These are phyloP conservation scores for Volutella citrinella DNA, from an alignment of 2,329 filamentous ascomycete species.

Conservation along the genomic window DNA sequence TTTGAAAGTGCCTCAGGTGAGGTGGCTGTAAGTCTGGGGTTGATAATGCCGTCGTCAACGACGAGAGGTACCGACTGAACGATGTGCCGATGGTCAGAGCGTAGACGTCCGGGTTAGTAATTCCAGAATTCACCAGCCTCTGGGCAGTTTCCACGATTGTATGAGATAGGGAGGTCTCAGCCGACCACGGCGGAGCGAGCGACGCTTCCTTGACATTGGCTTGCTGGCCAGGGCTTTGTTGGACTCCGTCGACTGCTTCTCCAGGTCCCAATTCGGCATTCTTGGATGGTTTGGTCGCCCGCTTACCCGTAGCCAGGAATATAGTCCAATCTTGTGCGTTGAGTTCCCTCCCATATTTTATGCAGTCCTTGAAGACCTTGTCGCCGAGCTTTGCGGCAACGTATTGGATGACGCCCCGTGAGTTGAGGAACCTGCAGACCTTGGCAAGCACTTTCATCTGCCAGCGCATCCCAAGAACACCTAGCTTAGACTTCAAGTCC, in stretches of 20 bases:
- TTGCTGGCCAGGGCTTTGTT: conserved; percentile 15
- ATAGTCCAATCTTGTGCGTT: conserved; percentile 54
- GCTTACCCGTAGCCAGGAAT: conserved; percentile 49
- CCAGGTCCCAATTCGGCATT: conserved; percentile 17
- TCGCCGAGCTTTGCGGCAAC: conserved; percentile 53
- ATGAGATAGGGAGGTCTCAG: conserved; percentile 32
- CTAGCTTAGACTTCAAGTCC: conserved; percentile 57
- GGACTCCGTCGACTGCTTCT: conserved; percentile 23
- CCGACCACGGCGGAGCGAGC: conserved; percentile 29
- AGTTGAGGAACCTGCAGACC: conserved; percentile 55
- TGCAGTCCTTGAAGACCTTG: conserved; percentile 58
- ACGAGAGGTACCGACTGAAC: conserved; percentile 36
- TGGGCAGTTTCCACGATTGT: conserved; percentile 29
- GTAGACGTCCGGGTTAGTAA: conserved; percentile 37
- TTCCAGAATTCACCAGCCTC: conserved; percentile 24
- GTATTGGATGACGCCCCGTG: conserved; percentile 53
- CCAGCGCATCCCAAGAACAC: conserved; percentile 51
- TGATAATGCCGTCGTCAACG: conserved; percentile 34
- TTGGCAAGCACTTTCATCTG: conserved; percentile 61
- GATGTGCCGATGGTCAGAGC: conserved; percentile 33
- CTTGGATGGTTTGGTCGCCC: conserved; percentile 25
- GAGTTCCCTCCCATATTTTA: conserved; percentile 56
- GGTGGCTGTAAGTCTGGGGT: conserved; percentile 29
- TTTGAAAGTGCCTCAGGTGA: conserved; percentile 31
- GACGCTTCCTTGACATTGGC: conserved; percentile 23